Base-by-base conservation (phyloP, 176 grass and related monocot species). In the Thinopyrum elongatum region DNA sequence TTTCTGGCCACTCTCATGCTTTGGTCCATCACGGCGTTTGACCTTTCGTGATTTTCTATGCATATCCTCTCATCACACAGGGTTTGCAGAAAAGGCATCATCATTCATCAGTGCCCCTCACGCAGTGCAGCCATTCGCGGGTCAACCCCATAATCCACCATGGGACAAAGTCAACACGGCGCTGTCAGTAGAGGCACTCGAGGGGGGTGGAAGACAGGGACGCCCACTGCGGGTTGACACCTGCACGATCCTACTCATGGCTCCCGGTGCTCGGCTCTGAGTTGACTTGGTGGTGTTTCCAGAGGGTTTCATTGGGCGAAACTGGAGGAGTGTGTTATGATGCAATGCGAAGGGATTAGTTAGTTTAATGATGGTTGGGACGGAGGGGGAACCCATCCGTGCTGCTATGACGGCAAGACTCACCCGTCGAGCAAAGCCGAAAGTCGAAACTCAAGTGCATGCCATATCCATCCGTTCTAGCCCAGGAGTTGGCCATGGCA, bases 111-210 rank as follows among this genome's bases (percentile, higher is more conserved):
- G 34, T 87, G 75, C 85, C 34, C 16, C 25, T 7, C 35, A 38
- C 0, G 71, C 71, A 49, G 72, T 27, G 72, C 42, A 80, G 35
- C 85, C 47, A 76, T 62, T 80, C 33, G 74, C 76, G 62, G 81
- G 89, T 91, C 81, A 91, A 84, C 76, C 81, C 85, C 85, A 91
- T 88, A 85, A 88, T 81, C 77, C 10, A 38, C 11, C 21, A 53
- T 41, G 0, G 46, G 36, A 4, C 29, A 41, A 81, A 53, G 85
- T 91, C 85, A 88, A 85, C 85, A 76, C 61, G 82, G 46, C 30
- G 36, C 19, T 49, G 15, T 76, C 61, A 74, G 62, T 62, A 77
- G 81, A 84, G 29, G 81, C 89, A 91, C 89, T 91, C 81, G 67
- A 75, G 11, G 81, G 58, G 69, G 8, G 10, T 91, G 34, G 68